phyloP scores from a whole-genome alignment of 352 stramenopile species.

The Phytophthora megakarya region DNA sequence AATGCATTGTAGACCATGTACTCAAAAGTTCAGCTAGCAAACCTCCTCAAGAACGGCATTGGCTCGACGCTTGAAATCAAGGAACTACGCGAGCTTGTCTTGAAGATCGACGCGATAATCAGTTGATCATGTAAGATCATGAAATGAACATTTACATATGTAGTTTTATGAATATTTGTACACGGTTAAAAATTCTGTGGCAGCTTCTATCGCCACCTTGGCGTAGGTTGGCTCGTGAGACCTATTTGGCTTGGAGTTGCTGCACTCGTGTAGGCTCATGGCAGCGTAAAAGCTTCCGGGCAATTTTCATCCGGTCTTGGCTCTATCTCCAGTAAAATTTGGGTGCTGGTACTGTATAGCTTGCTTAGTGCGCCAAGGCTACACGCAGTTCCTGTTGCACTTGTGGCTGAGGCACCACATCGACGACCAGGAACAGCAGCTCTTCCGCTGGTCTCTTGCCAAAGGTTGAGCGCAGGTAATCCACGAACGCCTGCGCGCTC shows the following conservation, averaged over 20 bases:
- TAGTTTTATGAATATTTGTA: constrained; percentile 47
- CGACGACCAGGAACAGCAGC: constrained; percentile 66
- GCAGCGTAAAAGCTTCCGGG: constrained; percentile 6
- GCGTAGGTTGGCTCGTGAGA: constrained; percentile 22
- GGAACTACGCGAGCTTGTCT: constrained; percentile 62
- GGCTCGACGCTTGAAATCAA: constrained; percentile 57
- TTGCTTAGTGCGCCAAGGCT: constrained; percentile 45
- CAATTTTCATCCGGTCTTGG: background rate
- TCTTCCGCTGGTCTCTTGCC: constrained; percentile 56
- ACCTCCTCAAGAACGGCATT: constrained; percentile 71
- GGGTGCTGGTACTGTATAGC: background rate
- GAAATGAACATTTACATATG: constrained; percentile 19
- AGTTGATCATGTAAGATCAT: constrained; percentile 32
- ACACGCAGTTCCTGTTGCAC: constrained; percentile 65
- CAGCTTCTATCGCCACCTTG: constrained; percentile 43
- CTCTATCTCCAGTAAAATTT: constrained; percentile 7
- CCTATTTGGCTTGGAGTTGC: background rate
- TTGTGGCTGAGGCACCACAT: constrained; percentile 63
- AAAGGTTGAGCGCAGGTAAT: constrained; percentile 64
- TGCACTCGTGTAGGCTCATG: background rate
- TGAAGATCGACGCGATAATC: constrained; percentile 65
- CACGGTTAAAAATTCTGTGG: constrained; percentile 34
- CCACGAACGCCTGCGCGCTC: constrained; percentile 62
- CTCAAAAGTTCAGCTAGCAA: constrained; percentile 62
- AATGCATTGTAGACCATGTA: constrained; percentile 52